Percentiles rank a stretch among this genome's conserved stretches.
phyloP scores from a whole-genome alignment of 108 stramenopile species.

The Aurantiochytrium sp. region DNA sequence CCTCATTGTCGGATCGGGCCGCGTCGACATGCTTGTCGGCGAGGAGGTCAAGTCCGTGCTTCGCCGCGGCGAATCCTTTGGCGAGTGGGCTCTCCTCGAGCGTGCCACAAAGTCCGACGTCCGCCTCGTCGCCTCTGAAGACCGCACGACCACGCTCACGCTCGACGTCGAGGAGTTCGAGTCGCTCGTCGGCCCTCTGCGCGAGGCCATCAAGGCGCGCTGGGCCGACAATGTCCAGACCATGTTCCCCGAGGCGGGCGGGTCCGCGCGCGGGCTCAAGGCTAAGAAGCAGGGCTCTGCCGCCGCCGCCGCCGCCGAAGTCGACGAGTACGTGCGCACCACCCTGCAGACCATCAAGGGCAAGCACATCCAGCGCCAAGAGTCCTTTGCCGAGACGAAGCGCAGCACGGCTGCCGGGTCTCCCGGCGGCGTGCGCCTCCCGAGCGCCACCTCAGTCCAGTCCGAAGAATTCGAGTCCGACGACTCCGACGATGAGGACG shows the following conservation, averaged over 20 bases:
- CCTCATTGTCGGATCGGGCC: neutral
- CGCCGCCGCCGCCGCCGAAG: neutral
- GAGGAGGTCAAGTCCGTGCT: neutral
- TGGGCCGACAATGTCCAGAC: neutral
- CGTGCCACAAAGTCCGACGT: neutral
- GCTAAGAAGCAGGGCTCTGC: neutral
- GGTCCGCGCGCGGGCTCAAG: neutral
- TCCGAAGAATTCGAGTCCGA: neutral
- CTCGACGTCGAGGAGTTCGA: constrained; percentile 21
- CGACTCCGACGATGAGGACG: neutral
- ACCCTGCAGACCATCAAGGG: neutral
- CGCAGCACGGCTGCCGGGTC: neutral
- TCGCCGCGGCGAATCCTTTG: neutral
- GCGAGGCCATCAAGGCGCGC: neutral
- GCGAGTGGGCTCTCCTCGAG: constrained; percentile 14
- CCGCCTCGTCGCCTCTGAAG: neutral
- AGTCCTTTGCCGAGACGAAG: neutral
- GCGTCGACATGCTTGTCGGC: neutral
- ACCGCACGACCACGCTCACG: neutral
- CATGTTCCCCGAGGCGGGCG: neutral
- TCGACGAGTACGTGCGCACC: neutral
- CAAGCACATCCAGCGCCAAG: neutral
- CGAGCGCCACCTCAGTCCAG: neutral
- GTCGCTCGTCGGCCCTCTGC: neutral
- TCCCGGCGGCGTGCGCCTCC: neutral